Evolutionary conservation across 2,329 filamentous ascomycete genomes (phyloP).

Genomic region (Phyllosticta paracitricarpa): DNA sequence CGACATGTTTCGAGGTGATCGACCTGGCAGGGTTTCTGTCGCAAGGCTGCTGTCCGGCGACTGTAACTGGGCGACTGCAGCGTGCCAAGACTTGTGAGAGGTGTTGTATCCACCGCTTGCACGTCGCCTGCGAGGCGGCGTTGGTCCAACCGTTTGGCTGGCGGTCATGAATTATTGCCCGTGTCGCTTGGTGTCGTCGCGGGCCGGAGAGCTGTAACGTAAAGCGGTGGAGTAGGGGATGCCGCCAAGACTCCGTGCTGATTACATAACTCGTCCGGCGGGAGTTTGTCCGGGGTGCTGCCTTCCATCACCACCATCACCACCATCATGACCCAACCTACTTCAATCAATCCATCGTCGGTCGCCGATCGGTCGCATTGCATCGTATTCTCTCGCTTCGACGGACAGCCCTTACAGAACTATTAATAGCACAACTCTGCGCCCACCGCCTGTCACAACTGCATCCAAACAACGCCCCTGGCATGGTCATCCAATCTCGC

Average conservation of each 20-base stretch:
- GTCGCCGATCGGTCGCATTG: not conserved
- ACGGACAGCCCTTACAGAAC: not conserved
- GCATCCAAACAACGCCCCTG: not conserved
- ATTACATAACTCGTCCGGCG: not conserved
- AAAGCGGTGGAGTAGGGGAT: no score
- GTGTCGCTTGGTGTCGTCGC: not conserved
- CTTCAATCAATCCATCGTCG: not conserved
- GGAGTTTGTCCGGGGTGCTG: not conserved
- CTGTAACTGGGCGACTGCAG: not conserved
- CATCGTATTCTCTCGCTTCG: not conserved
- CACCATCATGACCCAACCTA: not conserved
- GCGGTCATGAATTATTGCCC: not conserved
- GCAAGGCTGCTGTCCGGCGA: not conserved
- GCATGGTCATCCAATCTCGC: not conserved
- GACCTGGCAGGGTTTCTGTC: not conserved
- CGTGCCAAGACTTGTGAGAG: not conserved
- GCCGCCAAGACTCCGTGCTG: not conserved
- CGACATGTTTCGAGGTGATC: not conserved
- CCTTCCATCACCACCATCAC: not conserved
- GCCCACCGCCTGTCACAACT: not conserved
- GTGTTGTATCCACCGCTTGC: not conserved
- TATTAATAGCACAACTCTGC: not conserved
- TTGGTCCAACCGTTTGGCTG: not conserved
- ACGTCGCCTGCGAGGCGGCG: not conserved
- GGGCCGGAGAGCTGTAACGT: not conserved